Base-by-base conservation (phyloP, 2,329 filamentous ascomycete species). In the Capronia epimyces region DNA sequence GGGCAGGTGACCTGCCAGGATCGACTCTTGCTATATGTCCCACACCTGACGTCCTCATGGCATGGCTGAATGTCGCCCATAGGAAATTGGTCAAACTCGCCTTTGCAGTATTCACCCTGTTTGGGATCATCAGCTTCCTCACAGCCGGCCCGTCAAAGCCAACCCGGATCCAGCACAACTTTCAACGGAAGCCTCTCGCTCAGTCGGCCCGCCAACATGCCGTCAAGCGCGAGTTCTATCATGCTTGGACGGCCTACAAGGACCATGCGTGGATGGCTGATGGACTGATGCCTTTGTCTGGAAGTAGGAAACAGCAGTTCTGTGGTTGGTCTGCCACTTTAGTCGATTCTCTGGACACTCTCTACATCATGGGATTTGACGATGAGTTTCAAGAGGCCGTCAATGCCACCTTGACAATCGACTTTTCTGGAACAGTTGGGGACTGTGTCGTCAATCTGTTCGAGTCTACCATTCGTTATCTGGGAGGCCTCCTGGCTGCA, bases 311-410 rank as follows among this genome's bases (percentile, higher is more conserved):
- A 22, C 31, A 47, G 5, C 45, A 46, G 18, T 45, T 49, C 40
- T 43, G 49, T 20, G 53, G 49, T 43, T 81, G 78, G 73, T 79
- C 72, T 0, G 80, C 79, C 2, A 82, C 80, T 0, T 64, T 83
- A 43, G 74, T 84, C 20, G 81, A 84, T 60, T 67, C 74, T 0
- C 69, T 84, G 44, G 80, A 83, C 53, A 81, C 80, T 0, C 72
- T 84, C 2, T 78, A 75, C 71, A 82, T 84, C 40, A 81, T 83
- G 79, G 79, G 67, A 5, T 64, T 83, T 36, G 66, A 72, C 25
- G 68, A 75, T 1, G 81, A 84, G 25, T 83, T 84, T 57, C 66
- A 74, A 43, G 64, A 73, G 16, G 79, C 80, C 3, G 73, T 76
- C 1, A 66, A 68, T 22, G 77, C 75, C 2, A 70, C 76, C 2